Evolutionary conservation across 177 flowering plant species (phyloP), one percentile per base, ranked within the genome.

Genomic region (Vitis hybrid): DNA sequence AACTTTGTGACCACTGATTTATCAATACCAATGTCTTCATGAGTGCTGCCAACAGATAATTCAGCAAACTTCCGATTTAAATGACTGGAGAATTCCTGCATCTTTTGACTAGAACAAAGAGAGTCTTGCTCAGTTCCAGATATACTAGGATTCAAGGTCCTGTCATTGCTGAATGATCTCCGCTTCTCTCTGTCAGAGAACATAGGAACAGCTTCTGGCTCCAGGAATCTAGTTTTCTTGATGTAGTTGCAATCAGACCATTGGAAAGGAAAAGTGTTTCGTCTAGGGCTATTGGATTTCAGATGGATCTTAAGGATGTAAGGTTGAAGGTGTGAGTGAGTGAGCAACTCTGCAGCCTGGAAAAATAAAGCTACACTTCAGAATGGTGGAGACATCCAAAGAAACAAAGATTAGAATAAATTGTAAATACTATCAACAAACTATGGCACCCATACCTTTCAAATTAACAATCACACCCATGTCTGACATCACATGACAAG

Each of bases 301-400:
- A 86, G 80, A 78, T 91, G 88, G 66, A 92, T 68, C 80, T 80
- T 87, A 3, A 85, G 84, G 62, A 94, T 76, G 74, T 87, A 77
- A 48, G 91, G 87, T 71, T 87, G 97, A 74, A 94, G 97, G 68
- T 80, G 89, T 62, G 92, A 90, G 67, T 91, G 92, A 70, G 73
- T 71, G 11, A 94, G 95, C 74, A 94, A 82, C 78, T 92, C 97
- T 3, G 92, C 87, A 74, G 97, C 94, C 98, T 94, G 89, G 17
- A 23, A 77, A 62, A 71, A 71, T 63, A 50, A 57, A 57, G 21
- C 34, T 51, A 49, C 60, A 60, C 17, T 50, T 62, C 48, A 39
- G 48, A 39, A 39, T 39, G 48, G 48, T 39, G 48, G 48, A 39
- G 48, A 39, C 7, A 39, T 39, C 48, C 48, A 39, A 39, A 39